Evolutionary conservation across 208 protist genomes (phyloP), one percentile per base, ranked within the genome.

Genomic region (Naegleria lovaniensis): DNA sequence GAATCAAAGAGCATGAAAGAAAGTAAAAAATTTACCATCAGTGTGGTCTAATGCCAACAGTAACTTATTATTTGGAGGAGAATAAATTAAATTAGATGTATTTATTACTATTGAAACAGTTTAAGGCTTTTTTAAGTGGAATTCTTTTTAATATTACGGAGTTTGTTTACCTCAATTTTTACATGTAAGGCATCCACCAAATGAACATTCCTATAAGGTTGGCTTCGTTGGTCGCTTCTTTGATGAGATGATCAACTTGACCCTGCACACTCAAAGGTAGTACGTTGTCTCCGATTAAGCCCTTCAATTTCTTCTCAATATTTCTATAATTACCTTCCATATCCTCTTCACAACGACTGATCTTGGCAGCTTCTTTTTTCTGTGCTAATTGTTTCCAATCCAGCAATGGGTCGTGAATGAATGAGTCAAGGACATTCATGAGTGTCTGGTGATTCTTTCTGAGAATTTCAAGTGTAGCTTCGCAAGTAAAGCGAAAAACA

Each of bases 151-250:
- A n/a, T n/a, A n/a, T n/a, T n/a, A n/a, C n/a, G n/a, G n/a, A n/a
- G n/a, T n/a, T n/a, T n/a, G n/a, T n/a, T n/a, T n/a, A n/a, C n/a
- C n/a, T 48, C 7, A 48, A 48, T 48, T 4, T 67, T 93, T 94
- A 98, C 11, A 97, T 90, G 96, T 96, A 98, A 29, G 96, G 94
- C 96, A 98, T 98, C 97, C 97, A 99, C 96, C 97, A 98, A n/a
- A 96, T 95, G 93, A 98, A 99, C 97, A 99, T 98, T 41, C 96
- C 93, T 25, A 93, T 94, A 22, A 99, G 94, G 88, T 98, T 98
- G 91, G 98, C 95, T 40, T 95, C 43, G 11, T 95, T 93, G 16
- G 97, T 97, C 22, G 97, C 96, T 91, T 98, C 95, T 83, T 95
- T 95, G 83, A 98, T 98, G 0, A 99, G 94, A 83, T 96, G 95